Evolutionary conservation across 805 yeast species (phyloP).

Genomic region (Saturnispora gosingensis): DNA sequence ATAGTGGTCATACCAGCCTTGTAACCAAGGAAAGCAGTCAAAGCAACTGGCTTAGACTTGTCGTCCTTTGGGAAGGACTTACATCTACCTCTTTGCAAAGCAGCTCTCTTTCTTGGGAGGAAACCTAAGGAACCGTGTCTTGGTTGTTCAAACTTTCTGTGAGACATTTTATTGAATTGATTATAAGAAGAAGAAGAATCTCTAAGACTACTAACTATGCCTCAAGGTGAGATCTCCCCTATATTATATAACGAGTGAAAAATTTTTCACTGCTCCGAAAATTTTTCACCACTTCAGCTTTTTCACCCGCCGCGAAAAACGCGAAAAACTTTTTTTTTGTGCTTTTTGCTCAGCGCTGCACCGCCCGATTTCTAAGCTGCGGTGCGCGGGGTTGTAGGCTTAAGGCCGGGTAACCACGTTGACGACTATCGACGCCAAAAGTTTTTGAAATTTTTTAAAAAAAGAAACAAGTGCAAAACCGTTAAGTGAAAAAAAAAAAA

Average conservation of each 20-base stretch:
- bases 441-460: no score
- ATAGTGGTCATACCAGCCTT: conserved; percentile 99
- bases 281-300: not conserved
- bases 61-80: conserved; percentile 99
- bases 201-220: no score
- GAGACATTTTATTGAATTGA: conserved; percentile 61
- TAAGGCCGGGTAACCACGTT: not conserved
- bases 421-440: conserved; percentile 1
- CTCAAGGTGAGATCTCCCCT: not conserved
- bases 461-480: not conserved
- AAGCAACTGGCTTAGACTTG: conserved; percentile 93
- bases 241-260: not conserved
- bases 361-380: not conserved
- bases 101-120: conserved; percentile 99
- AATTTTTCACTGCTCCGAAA: not conserved
- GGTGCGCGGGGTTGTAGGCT: conserved; percentile 1
- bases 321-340: no score
- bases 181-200: not conserved
- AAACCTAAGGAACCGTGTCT: conserved; percentile 99
- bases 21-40: conserved; percentile 99
- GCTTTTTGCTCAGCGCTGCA: not conserved
- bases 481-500: not conserved
- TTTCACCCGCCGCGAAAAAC: not conserved
- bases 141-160: conserved; percentile 99
- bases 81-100: conserved; percentile 96